Percentiles rank a stretch among this genome's conserved stretches.
These are phyloP conservation scores for Piper betle DNA, from an alignment of 164 flowering plant genomes.

Conservation along the genomic window DNA sequence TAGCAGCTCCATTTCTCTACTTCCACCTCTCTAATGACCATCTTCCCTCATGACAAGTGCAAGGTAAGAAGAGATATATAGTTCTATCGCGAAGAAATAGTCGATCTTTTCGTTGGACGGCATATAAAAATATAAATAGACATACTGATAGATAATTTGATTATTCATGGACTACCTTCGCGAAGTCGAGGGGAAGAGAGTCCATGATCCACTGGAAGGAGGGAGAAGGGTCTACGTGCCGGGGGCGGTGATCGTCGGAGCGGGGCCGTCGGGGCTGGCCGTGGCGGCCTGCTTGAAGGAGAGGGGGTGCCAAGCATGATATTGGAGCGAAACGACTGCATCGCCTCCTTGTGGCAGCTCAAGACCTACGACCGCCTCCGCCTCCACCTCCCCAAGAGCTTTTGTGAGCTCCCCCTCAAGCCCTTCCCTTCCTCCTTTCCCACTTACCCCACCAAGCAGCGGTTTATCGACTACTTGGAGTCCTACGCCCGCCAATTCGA, in stretches of 20 bases:
- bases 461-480: slow-evolving; percentile 45
- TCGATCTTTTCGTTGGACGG: too few species aligned
- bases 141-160: too few species aligned
- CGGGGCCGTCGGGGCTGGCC: slow-evolving; percentile 84
- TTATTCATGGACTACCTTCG: slow-evolving; percentile 31
- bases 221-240: slow-evolving; percentile 20
- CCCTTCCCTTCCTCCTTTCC: slow-evolving; percentile 63
- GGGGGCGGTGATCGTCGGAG: slow-evolving; percentile 64
- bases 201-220: slow-evolving; percentile 23
- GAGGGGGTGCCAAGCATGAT: slow-evolving; percentile 39
- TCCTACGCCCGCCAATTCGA: slow-evolving; percentile 31
- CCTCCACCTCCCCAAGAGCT: slow-evolving; percentile 71
- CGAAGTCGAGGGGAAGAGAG: slow-evolving; percentile 39
- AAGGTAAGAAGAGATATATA: too few species aligned
- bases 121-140: too few species aligned
- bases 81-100: not conserved
- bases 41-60: too few species aligned
- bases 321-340: slow-evolving; percentile 50
- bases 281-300: slow-evolving; percentile 56
- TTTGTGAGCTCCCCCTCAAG: slow-evolving; percentile 62
- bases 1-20: too few species aligned
- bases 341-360: slow-evolving; percentile 72
- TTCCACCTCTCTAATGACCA: too few species aligned
- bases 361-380: slow-evolving; percentile 64
- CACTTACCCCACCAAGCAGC: slow-evolving; percentile 61